Conservation (phyloP, 2,329 filamentous ascomycete genomes). For the Colletotrichum theobromicola region DNA sequence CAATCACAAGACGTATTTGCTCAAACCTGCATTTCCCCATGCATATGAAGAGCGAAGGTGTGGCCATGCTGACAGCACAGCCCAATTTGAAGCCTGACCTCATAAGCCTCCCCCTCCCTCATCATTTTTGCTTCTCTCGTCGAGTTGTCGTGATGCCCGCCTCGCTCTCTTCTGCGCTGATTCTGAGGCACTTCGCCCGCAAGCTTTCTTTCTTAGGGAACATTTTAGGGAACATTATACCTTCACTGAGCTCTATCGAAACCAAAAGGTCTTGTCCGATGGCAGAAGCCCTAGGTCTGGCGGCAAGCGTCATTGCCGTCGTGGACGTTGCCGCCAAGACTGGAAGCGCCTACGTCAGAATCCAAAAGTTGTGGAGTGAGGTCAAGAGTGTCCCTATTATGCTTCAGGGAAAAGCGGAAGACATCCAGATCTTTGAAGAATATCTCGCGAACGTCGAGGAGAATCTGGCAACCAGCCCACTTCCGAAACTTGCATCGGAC, state of each 20-base stretch:
- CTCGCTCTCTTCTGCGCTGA: no score
- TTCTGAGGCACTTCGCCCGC: no score
- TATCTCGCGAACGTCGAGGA: neutral
- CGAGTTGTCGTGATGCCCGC: no score
- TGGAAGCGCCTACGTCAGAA: slow-evolving; percentile 24
- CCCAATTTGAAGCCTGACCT: no score
- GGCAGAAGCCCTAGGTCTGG: slow-evolving; percentile 11
- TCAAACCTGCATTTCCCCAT: no score
- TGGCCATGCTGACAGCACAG: no score
- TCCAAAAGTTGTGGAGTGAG: slow-evolving; percentile 24
- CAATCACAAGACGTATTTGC: no score
- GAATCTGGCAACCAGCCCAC: neutral
- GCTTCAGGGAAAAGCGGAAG: neutral
- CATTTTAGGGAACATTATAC: no score
- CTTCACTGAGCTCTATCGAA: no score
- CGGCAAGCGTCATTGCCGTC: slow-evolving; percentile 28
- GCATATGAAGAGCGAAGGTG: fast-evolving
- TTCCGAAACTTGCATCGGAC: neutral
- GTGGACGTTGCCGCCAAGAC: slow-evolving; percentile 26
- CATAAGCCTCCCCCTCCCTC: no score
- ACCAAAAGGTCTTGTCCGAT: neutral
- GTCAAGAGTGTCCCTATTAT: neutral
- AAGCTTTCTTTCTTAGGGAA: no score
- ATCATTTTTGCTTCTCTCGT: no score
- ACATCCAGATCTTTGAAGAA: neutral